phyloP scores from a whole-genome alignment of 225 moss, liverwort and hornwort genomes.

The Antitrichia curtipendula region DNA sequence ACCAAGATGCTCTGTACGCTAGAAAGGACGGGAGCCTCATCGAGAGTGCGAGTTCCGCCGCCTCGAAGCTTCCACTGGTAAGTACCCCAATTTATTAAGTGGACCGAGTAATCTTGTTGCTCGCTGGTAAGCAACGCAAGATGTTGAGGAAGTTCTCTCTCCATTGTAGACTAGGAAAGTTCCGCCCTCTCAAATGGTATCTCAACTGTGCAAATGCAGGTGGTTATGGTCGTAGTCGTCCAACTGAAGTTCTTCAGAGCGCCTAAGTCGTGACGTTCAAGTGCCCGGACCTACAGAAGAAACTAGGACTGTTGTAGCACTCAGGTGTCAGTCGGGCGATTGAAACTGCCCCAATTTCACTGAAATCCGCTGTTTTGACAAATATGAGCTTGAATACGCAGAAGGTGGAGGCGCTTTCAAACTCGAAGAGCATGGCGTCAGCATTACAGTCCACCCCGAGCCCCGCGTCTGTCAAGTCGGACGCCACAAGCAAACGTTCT shows the following conservation, averaged over 20 bases:
- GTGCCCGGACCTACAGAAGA: too few relatives aligned
- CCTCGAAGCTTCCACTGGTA: background rate
- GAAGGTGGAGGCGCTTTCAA: conserved; percentile 13
- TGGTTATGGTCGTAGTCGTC: background rate
- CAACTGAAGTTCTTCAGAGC: too few relatives aligned
- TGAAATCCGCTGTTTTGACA: background rate
- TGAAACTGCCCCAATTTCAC: too few relatives aligned
- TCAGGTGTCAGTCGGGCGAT: too few relatives aligned
- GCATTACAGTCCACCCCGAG: background rate
- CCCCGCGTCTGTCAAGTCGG: conserved; percentile 17
- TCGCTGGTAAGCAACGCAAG: background rate
- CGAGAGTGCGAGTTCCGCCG: background rate
- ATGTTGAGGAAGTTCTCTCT: too few relatives aligned
- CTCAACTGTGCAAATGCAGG: background rate
- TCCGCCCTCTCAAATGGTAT: background rate
- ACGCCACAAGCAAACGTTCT: conserved; percentile 31
- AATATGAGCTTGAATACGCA: background rate
- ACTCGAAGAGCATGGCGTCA: conserved; percentile 12
- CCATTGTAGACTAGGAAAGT: background rate
- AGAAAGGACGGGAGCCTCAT: background rate
- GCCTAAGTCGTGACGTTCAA: too few relatives aligned
- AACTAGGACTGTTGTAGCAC: background rate
- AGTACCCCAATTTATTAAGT: background rate
- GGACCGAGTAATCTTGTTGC: background rate
- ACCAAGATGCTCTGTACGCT: background rate